phyloP scores from a whole-genome alignment of 768 basidiomycete species.

The Podaxis rugospora region DNA sequence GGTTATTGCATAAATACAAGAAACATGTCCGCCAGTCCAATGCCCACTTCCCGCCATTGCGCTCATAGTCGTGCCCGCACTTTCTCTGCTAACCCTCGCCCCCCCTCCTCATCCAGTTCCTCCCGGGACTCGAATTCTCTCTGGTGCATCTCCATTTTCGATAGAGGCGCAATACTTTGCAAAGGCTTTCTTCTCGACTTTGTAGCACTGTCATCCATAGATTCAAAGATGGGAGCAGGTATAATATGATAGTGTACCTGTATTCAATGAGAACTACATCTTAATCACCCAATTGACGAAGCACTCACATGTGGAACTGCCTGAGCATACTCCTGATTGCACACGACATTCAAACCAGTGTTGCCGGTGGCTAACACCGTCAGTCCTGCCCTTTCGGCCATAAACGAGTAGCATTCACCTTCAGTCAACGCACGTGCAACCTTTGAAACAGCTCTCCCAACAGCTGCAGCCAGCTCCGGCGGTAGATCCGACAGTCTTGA shows the following conservation, averaged over 20 bases:
- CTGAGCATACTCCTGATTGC: conserved; percentile 80
- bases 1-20: too few species aligned
- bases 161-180: conserved; percentile 24
- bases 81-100: conserved; percentile 34
- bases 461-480: conserved; percentile 50
- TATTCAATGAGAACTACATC: neutral
- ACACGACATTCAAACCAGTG: conserved; percentile 70
- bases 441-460: conserved; percentile 55
- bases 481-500: conserved; percentile 64
- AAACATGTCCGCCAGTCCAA: too few species aligned
- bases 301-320: conserved; percentile 67
- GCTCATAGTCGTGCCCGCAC: conserved; percentile 41
- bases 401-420: conserved; percentile 34
- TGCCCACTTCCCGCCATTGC: too few species aligned
- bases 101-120: conserved; percentile 60
- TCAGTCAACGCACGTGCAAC: conserved; percentile 59
- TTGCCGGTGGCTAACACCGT: conserved; percentile 47
- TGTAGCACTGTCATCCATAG: conserved; percentile 11
- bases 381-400: neutral
- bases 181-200: neutral
- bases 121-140: conserved; percentile 54
- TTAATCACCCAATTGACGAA: neutral
- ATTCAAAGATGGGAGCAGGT: conserved; percentile 53
- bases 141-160: conserved; percentile 52
- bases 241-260: conserved; percentile 79